These are phyloP conservation scores for Plasmodium ovale DNA, from an alignment of 169 alveolate species.

Conservation along the genomic window DNA sequence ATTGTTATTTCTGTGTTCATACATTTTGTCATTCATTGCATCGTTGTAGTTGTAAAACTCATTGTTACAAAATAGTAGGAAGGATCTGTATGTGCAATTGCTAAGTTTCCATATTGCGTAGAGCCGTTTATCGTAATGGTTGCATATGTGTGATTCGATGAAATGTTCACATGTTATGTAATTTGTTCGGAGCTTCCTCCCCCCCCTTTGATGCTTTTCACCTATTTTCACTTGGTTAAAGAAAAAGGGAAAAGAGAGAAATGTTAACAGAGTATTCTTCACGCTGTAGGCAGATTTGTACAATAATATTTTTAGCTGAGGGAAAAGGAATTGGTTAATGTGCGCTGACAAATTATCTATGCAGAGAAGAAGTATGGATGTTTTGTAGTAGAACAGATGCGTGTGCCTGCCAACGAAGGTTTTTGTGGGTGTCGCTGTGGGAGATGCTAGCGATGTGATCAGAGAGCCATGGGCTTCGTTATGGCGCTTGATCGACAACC, in stretches of 20 bases:
- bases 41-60: conserved; percentile 27
- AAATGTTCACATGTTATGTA: conserved; percentile 50
- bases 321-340: conserved; percentile 28
- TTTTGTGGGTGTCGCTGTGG: too few relatives aligned
- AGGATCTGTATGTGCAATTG: conserved; percentile 49
- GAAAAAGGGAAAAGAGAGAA: conserved; percentile 61
- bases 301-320: conserved; percentile 7
- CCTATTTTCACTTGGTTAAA: conserved; percentile 18
- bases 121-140: conserved; percentile 9
- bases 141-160: conserved; percentile 54
- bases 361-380: conserved; percentile 8
- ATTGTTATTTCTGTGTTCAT: background rate
- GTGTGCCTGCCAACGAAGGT: too few relatives aligned
- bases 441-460: too few relatives aligned
- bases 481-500: too few relatives aligned
- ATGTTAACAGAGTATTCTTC: conserved; percentile 51
- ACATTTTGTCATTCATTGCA: conserved; percentile 12
- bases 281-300: conserved; percentile 48
- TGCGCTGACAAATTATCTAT: conserved; percentile 24
- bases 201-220: too few relatives aligned
- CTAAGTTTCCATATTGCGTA: conserved; percentile 43
- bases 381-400: conserved; percentile 24
- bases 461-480: too few relatives aligned
- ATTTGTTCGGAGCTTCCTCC: too few relatives aligned
- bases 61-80: conserved; percentile 33